Base-by-base conservation (phyloP, 208 protist genomes). In the Chromosphaera perkinsii region DNA sequence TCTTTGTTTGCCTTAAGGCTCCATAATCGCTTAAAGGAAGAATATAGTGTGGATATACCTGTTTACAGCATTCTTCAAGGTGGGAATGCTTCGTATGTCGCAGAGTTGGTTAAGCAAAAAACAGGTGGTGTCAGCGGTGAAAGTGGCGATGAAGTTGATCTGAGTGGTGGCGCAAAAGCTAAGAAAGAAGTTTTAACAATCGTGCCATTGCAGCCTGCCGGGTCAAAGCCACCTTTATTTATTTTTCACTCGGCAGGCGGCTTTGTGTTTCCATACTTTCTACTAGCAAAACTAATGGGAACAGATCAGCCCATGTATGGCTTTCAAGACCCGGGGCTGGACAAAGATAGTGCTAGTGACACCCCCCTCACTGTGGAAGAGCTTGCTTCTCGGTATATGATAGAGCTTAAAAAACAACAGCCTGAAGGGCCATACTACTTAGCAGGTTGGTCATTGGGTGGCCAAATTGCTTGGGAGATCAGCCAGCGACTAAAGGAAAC, bases 231-330 rank as follows among this genome's bases (percentile, higher is more conserved):
- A 12, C 9, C 26, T 14, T 29, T 61, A 12, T 33, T 49, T 12
- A 12, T 61, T 26, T 39, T 61, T n/a, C 55, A 61, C 29, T 29
- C 55, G 26, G 59, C 59, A 9, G 59, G 59, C n/a, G 59, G 59
- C 10, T 66, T 66, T 36, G 31, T 66, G 12, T 66, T 66, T 39
- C 59, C 59, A 39, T 66, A 66, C 59, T 66, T 66, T 27, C 12
- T 12, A 12, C 0, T 66, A 26, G 42, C 24, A n/a, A 66, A 66
- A 39, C 45, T 14, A 12, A 27, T 66, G 0, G n/a, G 40, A 0
- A 49, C 26, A 0, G 27, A 49, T n/a, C 59, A 66, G 37, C 59
- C 59, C 40, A 66, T 66, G 24, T 66, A 60, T 55, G 59, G 59
- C 24, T 24, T 66, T 22, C 59, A 66, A 39, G 59, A 61, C 55